Evolutionary conservation across 2,329 filamentous ascomycete genomes (phyloP).

Genomic region (Ophiocordyceps camponoti-leonardi): DNA sequence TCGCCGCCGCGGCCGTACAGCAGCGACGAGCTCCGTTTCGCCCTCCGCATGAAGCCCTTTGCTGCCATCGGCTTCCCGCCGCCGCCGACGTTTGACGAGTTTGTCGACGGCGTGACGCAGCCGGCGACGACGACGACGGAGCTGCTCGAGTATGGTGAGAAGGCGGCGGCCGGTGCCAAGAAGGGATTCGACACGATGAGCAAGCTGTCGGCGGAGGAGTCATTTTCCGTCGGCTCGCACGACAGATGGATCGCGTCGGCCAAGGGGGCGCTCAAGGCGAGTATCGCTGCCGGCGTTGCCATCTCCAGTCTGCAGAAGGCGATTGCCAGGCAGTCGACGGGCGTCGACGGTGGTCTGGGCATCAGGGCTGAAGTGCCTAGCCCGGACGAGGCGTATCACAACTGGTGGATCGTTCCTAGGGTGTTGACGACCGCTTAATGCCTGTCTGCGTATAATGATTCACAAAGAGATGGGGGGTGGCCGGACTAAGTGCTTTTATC

Average conservation of each 20-base stretch:
- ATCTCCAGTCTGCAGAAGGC: conserved; percentile 42
- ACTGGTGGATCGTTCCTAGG: conserved; percentile 48
- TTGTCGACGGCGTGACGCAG: conserved; percentile 25
- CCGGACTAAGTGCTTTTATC: no score
- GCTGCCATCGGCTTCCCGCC: conserved; percentile 48
- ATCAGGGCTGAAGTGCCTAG: conserved; percentile 34
- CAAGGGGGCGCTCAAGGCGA: conserved; percentile 48
- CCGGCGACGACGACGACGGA: conserved; percentile 18
- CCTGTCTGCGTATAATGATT: no score
- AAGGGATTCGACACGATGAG: conserved; percentile 39
- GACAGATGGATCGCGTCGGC: conserved; percentile 43
- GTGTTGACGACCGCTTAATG: conserved; percentile 10
- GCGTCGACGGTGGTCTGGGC: conserved; percentile 13
- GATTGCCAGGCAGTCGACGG: conserved; percentile 17
- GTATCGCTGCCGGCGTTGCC: conserved; percentile 51
- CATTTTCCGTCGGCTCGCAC: conserved; percentile 38
- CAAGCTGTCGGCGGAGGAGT: conserved; percentile 30
- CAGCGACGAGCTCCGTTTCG: conserved; percentile 52
- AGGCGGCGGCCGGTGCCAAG: conserved; percentile 28
- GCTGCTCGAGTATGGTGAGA: conserved; percentile 28
- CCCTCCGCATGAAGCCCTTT: conserved; percentile 78
- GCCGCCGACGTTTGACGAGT: conserved; percentile 47
- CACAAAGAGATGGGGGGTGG: no score
- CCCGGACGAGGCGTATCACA: conserved; percentile 38
- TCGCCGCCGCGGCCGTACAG: conserved; percentile 44